These are phyloP conservation scores for Camptophora hylomeconis DNA, from an alignment of 2,329 filamentous ascomycete species.

Conservation along the genomic window DNA sequence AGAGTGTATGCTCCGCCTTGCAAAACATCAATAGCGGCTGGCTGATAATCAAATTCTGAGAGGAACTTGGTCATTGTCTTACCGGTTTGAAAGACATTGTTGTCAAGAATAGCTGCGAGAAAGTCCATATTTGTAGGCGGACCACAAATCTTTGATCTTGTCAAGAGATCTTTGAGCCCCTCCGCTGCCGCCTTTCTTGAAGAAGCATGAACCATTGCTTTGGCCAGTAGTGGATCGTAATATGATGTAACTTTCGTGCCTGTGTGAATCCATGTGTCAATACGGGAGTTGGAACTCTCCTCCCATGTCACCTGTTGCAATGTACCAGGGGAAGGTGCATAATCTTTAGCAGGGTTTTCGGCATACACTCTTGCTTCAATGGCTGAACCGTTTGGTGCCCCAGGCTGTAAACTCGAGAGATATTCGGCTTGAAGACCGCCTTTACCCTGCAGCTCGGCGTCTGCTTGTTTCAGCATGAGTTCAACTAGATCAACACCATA, in stretches of 20 bases:
- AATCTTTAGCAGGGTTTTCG: conserved; percentile 46
- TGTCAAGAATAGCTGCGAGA: conserved; percentile 36
- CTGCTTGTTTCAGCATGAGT: conserved; percentile 43
- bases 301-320: conserved; percentile 46
- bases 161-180: conserved; percentile 31
- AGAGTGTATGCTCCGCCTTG: conserved; percentile 44
- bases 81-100: conserved; percentile 34
- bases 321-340: conserved; percentile 45
- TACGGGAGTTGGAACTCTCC: conserved; percentile 33
- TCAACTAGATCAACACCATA: conserved; percentile 42
- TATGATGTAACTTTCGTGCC: conserved; percentile 44
- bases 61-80: conserved; percentile 46
- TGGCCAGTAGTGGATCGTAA: conserved; percentile 46
- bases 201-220: conserved; percentile 42
- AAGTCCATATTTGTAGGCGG: conserved; percentile 47
- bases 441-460: conserved; percentile 34
- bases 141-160: conserved; percentile 35
- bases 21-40: conserved; percentile 42
- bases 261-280: conserved; percentile 52
- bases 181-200: conserved; percentile 30
- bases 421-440: conserved; percentile 30
- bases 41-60: conserved; percentile 35
- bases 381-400: conserved; percentile 32
- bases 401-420: conserved; percentile 31
- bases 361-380: conserved; percentile 45